Base-by-base conservation (phyloP, 2,329 filamentous ascomycete genomes). In the Neonectria ditissima region DNA sequence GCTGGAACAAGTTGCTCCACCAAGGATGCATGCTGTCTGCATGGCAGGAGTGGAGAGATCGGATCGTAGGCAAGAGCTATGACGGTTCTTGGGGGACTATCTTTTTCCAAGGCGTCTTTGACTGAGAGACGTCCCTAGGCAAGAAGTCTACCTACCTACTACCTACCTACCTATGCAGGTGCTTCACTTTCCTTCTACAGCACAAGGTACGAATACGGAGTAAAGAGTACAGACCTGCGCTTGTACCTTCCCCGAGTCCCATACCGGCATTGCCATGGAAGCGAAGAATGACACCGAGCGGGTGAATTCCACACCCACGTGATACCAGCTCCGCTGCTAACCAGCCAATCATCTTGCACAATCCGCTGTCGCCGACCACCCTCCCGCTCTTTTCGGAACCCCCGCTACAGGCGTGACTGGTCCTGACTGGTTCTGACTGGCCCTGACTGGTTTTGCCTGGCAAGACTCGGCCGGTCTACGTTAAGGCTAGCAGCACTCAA, bases 401-500 rank as follows among this genome's bases (percentile, higher is more conserved):
- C 60, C 55, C 60, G 60, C 61, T 51, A 45, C 45, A 55, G 61
- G 50, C 37, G 61, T 52, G 39, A 45, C 56, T 63, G 47, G 24
- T 56, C 54, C 44, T 54, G 51, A 41, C 41, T 47, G 51, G 41
- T 60, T 59, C 59, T 63, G 55, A 54, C 34, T 63, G 55, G 44
- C 54, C 24, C 4, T 26, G 51, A 41, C 41, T 47, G 51, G 41
- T 60, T 59, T 63, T 63, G 55, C 58, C 34, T 63, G 55, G 44
- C 54, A 63, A 59, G 48, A 58, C 48, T 58, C 55, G 55, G 39
- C 52, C 59, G 41, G 52, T 43, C 55, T 48, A 48, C 60, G 50
- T 45, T 50, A 34, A 54, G 55, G 55, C 60, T 63, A 63, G 60
- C 55, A 63, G 60, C 55, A 55, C 55, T 63, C 55, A 54, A 59